Evolutionary conservation across 1,284 basidiomycete genomes (phyloP), one percentile per base, ranked within the genome.

Genomic region (Sporisorium graminicola): DNA sequence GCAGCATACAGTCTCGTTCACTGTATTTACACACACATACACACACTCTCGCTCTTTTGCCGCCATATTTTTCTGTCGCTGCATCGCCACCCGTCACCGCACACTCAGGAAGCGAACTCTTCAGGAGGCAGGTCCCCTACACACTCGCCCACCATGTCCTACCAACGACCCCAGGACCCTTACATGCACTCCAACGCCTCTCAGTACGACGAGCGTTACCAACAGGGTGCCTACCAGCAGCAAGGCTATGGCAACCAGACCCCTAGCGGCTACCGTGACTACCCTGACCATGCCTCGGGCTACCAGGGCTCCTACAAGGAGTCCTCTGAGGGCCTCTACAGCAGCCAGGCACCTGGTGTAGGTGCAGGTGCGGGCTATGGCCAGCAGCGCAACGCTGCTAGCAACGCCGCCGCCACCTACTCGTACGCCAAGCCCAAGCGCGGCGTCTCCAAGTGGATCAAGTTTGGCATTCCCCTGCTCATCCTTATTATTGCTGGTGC

Each of bases 401-500:
- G 68, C 37, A 61, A 75, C 44, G 64, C 74, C 26, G 74, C 76
- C 27, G 74, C 74, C 43, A 74, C 79, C 42, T 82, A 82, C 74
- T 82, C 80, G 26, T 82, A 82, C 56, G 79, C 77, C 61, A 78
- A 79, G 56, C 74, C 77, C 35, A 82, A 82, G 75, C 67, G 70
- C 31, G 71, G 71, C 33, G 64, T 76, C 14, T 77, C 73, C 62
- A 82, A 81, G 67, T 81, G 79, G 79, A 65, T 82, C 67, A 80
- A 79, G 74, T 54, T 77, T 26, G 79, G 79, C 63, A 60, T 84
- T 16, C 77, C 81, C 27, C 50, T 77, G 14, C 65, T 74, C 24
- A 73, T 83, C 57, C 62, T 86, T 56, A 46, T 92, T 60, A 69
- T 82, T 35, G 73, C 77, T 27, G 64, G 76, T 51, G 93, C 91